Evolutionary conservation across 441 rosid genomes (phyloP).

Genomic region (Jatropha podagrica): DNA sequence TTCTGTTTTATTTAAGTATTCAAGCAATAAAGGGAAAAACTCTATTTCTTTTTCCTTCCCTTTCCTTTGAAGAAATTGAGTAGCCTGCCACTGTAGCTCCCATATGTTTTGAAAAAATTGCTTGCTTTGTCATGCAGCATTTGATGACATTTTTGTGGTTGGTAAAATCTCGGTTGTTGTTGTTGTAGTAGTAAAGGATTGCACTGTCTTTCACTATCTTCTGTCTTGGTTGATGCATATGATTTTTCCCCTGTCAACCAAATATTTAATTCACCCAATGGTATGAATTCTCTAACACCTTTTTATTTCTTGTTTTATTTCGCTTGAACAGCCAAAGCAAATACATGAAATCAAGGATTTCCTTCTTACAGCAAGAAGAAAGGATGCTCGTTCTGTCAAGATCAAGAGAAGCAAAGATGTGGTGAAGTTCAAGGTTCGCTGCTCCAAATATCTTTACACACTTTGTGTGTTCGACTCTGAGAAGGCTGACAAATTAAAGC

Average conservation of each 20-base stretch:
- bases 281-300: neutral
- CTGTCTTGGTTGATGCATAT: neutral
- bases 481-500: slow-evolving; percentile 85
- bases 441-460: slow-evolving; percentile 76
- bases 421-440: slow-evolving; percentile 83
- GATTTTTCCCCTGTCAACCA: neutral
- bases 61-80: too few relatives aligned
- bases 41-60: too few relatives aligned
- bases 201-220: too few relatives aligned
- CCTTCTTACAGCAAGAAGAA: slow-evolving; percentile 82
- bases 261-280: neutral
- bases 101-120: too few relatives aligned
- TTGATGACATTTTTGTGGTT: too few relatives aligned
- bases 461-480: slow-evolving; percentile 67
- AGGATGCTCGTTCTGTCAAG: slow-evolving; percentile 73
- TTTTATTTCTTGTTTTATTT: neutral
- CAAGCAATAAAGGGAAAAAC: too few relatives aligned
- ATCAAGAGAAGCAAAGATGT: slow-evolving; percentile 70
- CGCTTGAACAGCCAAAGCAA: slow-evolving; percentile 63
- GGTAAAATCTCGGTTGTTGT: too few relatives aligned
- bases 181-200: too few relatives aligned
- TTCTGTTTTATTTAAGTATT: neutral
- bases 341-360: slow-evolving; percentile 86
- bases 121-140: too few relatives aligned
- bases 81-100: too few relatives aligned